Conservation (phyloP, 1,284 basidiomycete genomes). For the Ustilago bromivora region DNA sequence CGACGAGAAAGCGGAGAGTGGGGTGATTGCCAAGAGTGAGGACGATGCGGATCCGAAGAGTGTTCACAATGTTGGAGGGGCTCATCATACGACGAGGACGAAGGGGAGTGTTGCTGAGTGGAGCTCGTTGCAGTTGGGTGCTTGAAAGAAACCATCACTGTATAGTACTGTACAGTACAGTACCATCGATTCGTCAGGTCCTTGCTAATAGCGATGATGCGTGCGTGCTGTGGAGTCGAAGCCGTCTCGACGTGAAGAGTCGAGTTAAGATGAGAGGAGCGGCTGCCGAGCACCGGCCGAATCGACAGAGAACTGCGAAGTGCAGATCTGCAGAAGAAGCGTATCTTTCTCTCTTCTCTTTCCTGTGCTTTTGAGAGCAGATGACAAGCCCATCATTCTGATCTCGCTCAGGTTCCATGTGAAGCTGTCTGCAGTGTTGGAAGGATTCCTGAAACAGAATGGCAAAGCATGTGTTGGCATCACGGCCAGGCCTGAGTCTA, state of each 20-base stretch:
- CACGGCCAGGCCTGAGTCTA: conserved; percentile 37
- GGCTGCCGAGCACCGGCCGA: neutral
- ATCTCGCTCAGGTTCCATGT: no score
- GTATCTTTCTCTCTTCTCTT: neutral
- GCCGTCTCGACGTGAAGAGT: neutral
- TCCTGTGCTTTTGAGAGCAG: no score
- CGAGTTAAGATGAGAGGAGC: neutral
- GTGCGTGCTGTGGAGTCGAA: neutral
- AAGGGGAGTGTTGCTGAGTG: conserved; percentile 61
- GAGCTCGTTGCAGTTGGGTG: conserved; percentile 53
- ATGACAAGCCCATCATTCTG: no score
- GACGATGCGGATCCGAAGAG: conserved; percentile 22
- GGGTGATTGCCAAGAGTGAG: conserved; percentile 31
- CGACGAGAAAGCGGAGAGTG: conserved; percentile 25
- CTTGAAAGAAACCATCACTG: conserved; percentile 22
- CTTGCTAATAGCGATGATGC: neutral
- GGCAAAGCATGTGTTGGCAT: no score
- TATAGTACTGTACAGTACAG: neutral
- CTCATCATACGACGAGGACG: conserved; percentile 36
- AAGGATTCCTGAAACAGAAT: conserved; percentile 25
- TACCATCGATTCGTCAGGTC: no score
- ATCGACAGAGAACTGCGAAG: neutral
- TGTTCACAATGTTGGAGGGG: conserved; percentile 21
- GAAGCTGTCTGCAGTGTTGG: conserved; percentile 12
- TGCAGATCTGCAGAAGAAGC: conserved; percentile 1